Percentiles rank a stretch among this genome's conserved stretches.
phyloP scores from a whole-genome alignment of 345 rosid genomes.

The Iberis pinnata region DNA sequence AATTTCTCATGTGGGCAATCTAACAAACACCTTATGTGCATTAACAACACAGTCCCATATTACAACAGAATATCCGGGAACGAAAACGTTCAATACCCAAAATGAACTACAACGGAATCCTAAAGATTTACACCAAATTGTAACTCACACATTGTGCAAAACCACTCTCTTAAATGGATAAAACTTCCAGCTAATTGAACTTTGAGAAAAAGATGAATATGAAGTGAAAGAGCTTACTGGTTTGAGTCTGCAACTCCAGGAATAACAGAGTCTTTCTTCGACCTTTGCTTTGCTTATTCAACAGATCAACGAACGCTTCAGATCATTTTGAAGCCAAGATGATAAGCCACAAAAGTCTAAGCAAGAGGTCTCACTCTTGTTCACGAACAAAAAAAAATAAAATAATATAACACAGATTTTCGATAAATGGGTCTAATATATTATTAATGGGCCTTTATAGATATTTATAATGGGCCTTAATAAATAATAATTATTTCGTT shows the following conservation, averaged over 20 bases:
- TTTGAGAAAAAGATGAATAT: background rate
- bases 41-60: background rate
- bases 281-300: constrained; percentile 18
- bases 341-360: no score
- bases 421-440: no score
- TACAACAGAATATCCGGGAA: background rate
- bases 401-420: no score
- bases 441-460: no score
- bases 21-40: constrained; percentile 27
- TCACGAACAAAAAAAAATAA: no score
- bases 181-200: background rate
- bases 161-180: constrained; percentile 5
- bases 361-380: no score
- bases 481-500: no score
- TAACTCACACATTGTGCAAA: background rate
- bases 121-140: background rate
- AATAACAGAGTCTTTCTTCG: constrained; percentile 15
- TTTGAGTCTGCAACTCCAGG: constrained; percentile 3
- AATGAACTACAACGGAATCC: background rate
- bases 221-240: constrained; percentile 25
- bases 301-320: constrained; percentile 15
- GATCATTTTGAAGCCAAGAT: constrained; percentile 10
- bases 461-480: no score
- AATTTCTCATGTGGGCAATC: constrained; percentile 11
- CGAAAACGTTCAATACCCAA: background rate